phyloP scores from a whole-genome alignment of 177 flowering plant species.

The Tripterygium wilfordii region DNA sequence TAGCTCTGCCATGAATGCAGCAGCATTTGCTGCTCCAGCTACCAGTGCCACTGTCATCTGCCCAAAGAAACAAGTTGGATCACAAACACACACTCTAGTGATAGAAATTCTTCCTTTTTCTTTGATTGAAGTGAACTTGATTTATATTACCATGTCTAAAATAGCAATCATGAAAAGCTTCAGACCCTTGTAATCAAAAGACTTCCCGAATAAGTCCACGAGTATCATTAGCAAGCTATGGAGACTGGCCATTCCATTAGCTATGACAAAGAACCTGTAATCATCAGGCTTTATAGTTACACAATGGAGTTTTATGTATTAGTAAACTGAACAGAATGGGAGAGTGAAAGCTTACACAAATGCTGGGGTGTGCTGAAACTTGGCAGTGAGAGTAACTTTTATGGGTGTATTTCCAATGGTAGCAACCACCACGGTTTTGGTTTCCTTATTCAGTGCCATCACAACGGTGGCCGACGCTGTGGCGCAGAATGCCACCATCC shows the following conservation, averaged over 20 bases:
- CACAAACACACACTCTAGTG: background rate
- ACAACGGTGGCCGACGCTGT: slow-evolving; percentile 61
- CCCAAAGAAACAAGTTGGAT: background rate
- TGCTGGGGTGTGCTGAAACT: slow-evolving; percentile 81
- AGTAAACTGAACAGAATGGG: too few species aligned
- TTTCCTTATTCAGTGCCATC: slow-evolving; percentile 70
- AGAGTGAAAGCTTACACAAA: slow-evolving; percentile 59
- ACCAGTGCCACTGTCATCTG: slow-evolving; percentile 47
- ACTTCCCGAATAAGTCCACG: slow-evolving; percentile 26
- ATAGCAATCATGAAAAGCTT: slow-evolving; percentile 32
- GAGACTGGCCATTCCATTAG: slow-evolving; percentile 49
- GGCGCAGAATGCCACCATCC: slow-evolving; percentile 50
- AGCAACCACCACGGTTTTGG: slow-evolving; percentile 52
- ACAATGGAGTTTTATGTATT: too few species aligned
- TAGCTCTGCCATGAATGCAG: slow-evolving; percentile 64
- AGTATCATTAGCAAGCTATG: slow-evolving; percentile 53
- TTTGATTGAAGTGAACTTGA: background rate
- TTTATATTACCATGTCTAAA: slow-evolving; percentile 62
- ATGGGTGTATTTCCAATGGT: slow-evolving; percentile 52
- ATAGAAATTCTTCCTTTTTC: too few species aligned
- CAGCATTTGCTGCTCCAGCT: slow-evolving; percentile 54
- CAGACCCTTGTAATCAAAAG: slow-evolving; percentile 36
- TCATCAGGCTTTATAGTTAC: too few species aligned
- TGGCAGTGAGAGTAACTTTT: slow-evolving; percentile 46
- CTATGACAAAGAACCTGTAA: slow-evolving; percentile 75